Conservation (phyloP, 306 rosid genomes). For the Glycyrrhiza uralensis region DNA sequence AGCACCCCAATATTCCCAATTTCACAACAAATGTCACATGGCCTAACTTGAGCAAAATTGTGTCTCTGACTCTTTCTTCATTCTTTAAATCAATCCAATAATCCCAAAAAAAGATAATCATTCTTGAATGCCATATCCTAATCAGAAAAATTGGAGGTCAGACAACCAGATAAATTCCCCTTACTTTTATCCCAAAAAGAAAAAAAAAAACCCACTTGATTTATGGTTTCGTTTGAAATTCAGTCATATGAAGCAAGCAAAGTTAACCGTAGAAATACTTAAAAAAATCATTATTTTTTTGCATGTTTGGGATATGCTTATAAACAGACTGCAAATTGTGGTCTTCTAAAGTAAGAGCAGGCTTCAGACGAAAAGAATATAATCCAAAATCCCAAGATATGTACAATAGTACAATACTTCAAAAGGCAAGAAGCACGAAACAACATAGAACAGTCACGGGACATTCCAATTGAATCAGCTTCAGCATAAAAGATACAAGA, state of each 20-base stretch:
- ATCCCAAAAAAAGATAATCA: too few relatives aligned
- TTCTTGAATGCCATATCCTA: too few relatives aligned
- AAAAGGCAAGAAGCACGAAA: slow-evolving; percentile 1
- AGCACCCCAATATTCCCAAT: not conserved
- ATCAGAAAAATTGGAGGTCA: too few relatives aligned
- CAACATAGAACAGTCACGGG: not conserved
- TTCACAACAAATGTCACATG: not conserved
- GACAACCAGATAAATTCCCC: not conserved
- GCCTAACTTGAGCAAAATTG: not conserved
- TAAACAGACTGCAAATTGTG: not conserved
- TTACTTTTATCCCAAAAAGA: not conserved
- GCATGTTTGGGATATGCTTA: not conserved
- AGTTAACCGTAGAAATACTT: not conserved
- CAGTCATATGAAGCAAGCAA: not conserved
- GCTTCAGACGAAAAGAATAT: not conserved
- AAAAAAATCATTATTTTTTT: not conserved
- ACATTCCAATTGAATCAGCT: slow-evolving; percentile 13
- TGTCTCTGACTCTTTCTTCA: too few relatives aligned
- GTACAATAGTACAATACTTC: not conserved
- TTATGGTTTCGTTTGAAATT: not conserved
- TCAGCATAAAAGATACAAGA: slow-evolving; percentile 7
- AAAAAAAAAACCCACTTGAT: not conserved
- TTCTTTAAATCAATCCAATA: too few relatives aligned
- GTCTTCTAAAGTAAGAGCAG: not conserved
- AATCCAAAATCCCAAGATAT: not conserved